phyloP scores from a whole-genome alignment of 2,329 filamentous ascomycete species.

The Leptoxyphium fumago region DNA sequence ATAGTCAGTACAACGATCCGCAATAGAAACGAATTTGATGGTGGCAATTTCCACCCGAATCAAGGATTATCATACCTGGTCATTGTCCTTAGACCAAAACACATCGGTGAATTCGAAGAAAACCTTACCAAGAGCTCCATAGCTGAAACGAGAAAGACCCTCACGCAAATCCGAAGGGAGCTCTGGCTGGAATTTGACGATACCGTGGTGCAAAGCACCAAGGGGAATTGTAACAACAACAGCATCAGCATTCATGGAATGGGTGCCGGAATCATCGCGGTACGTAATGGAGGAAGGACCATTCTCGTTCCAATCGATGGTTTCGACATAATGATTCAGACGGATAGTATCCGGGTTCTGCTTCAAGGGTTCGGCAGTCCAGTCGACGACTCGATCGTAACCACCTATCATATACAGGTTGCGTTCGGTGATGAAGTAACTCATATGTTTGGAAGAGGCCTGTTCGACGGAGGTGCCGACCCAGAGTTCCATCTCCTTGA shows the following conservation, averaged over 20 bases:
- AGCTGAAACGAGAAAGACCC: constrained; percentile 25
- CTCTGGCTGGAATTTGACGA: constrained; percentile 26
- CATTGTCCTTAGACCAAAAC: constrained; percentile 32
- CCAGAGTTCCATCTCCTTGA: constrained; percentile 30
- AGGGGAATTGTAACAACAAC: constrained; percentile 27
- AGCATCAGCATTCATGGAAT: constrained; percentile 22
- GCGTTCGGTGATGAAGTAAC: constrained; percentile 29
- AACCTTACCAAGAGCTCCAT: constrained; percentile 29
- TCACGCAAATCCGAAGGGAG: constrained; percentile 23
- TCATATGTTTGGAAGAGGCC: constrained; percentile 28
- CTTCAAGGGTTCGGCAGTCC: constrained; percentile 24
- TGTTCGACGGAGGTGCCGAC: constrained; percentile 28
- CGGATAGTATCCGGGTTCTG: constrained; percentile 22
- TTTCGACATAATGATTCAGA: constrained; percentile 25
- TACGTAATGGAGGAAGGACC: constrained; percentile 16
- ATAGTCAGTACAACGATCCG: background rate
- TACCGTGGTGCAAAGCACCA: constrained; percentile 24
- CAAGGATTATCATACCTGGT: constrained; percentile 14
- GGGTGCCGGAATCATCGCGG: constrained; percentile 11
- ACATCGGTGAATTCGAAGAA: constrained; percentile 30
- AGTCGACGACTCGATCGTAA: constrained; percentile 30
- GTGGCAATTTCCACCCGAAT: background rate
- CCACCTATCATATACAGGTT: constrained; percentile 33
- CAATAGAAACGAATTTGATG: background rate
- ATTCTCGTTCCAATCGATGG: constrained; percentile 24